phyloP scores from a whole-genome alignment of 2,329 filamentous ascomycete species.

The Metarhizium sp. region DNA sequence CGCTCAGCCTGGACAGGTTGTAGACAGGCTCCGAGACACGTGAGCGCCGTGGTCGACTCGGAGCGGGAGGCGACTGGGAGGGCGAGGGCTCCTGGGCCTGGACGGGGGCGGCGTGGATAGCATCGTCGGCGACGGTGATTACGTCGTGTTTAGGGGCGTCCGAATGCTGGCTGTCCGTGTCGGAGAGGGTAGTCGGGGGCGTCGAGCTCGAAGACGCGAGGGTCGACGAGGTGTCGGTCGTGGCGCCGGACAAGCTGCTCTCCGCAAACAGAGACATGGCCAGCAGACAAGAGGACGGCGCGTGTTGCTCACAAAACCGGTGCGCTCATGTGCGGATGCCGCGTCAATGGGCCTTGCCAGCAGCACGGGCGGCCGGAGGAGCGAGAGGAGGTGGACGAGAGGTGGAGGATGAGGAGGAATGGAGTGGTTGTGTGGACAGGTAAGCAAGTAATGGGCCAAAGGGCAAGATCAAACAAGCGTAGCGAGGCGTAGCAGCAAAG shows the following conservation, averaged over 20 bases:
- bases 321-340: slow-evolving; percentile 1
- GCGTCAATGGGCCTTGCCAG: slow-evolving; percentile 5
- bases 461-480: neutral
- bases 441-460: neutral
- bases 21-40: slow-evolving; percentile 52
- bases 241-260: slow-evolving; percentile 19
- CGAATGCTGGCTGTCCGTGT: slow-evolving; percentile 49
- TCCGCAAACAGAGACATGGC: slow-evolving; percentile 25
- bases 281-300: neutral
- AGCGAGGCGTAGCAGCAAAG: neutral
- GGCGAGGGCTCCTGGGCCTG: slow-evolving; percentile 17
- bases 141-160: slow-evolving; percentile 29
- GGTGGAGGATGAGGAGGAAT: neutral
- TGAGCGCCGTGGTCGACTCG: slow-evolving; percentile 42
- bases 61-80: slow-evolving; percentile 14
- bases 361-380: slow-evolving; percentile 6
- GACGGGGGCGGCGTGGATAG: slow-evolving; percentile 11
- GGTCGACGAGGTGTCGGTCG: slow-evolving; percentile 35
- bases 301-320: neutral
- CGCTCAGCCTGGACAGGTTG: slow-evolving; percentile 54
- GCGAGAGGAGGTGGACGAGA: neutral
- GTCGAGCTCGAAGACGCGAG: slow-evolving; percentile 52
- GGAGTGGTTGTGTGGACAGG: neutral
- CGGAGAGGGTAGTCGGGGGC: slow-evolving; percentile 57
- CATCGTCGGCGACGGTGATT: slow-evolving; percentile 20